Conservation (phyloP, 1,284 basidiomycete species). For the Pseudozyma sp. region DNA sequence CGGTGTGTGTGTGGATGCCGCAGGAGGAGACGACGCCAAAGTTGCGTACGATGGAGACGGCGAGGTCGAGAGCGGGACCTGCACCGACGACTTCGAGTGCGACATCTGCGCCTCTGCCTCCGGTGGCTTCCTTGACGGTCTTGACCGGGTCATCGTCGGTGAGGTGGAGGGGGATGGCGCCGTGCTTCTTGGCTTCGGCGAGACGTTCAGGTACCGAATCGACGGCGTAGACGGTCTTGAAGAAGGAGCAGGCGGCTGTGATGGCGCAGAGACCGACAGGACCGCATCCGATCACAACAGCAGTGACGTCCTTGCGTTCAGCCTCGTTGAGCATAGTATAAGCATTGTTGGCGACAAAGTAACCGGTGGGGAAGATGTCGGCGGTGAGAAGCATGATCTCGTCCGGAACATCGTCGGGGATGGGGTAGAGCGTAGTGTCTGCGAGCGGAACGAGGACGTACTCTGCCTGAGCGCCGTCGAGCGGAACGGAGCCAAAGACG, state of each 20-base stretch:
- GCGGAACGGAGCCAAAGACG: conserved; percentile 79
- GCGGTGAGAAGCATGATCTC: conserved; percentile 74
- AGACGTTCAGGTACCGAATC: conserved; percentile 66
- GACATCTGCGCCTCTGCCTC: conserved; percentile 70
- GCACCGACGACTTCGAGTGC: conserved; percentile 81
- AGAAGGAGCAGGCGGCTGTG: conserved; percentile 70
- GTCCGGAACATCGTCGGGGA: conserved; percentile 71
- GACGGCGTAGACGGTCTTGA: conserved; percentile 67
- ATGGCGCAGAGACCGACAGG: conserved; percentile 71
- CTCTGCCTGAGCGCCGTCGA: conserved; percentile 87
- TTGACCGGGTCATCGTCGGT: conserved; percentile 50
- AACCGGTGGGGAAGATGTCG: conserved; percentile 72
- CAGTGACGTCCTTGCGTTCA: conserved; percentile 48
- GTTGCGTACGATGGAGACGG: conserved; percentile 81
- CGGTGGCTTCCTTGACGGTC: conserved; percentile 52
- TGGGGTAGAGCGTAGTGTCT: conserved; percentile 80
- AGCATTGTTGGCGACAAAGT: conserved; percentile 79
- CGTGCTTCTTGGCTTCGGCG: conserved; percentile 63
- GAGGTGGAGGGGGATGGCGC: conserved; percentile 61
- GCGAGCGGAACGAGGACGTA: conserved; percentile 82
- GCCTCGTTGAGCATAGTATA: conserved; percentile 62
- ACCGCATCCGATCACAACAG: conserved; percentile 69
- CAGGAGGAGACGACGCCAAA: conserved; percentile 84
- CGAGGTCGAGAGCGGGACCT: conserved; percentile 77
- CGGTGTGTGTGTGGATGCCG: conserved; percentile 73